These are phyloP conservation scores for Elongisporangium undulatum DNA, from an alignment of 352 stramenopile species.

Conservation along the genomic window DNA sequence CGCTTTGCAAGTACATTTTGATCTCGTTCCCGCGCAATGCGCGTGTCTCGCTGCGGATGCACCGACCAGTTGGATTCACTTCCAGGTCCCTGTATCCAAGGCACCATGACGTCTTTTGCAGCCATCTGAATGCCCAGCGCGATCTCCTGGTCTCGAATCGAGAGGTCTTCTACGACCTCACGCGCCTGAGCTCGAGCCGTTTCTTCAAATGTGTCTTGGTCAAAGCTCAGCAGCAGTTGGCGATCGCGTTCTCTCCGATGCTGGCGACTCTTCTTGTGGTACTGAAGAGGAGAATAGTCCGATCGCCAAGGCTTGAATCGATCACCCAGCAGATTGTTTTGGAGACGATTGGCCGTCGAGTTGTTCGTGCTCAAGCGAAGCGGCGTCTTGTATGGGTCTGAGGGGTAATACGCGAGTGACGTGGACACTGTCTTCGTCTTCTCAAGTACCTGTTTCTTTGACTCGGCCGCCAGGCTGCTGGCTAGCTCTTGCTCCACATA, in stretches of 20 bases:
- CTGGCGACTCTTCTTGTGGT: constrained; percentile 24
- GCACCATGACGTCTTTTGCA: constrained; percentile 41
- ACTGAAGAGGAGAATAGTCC: constrained; percentile 33
- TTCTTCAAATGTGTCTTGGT: constrained; percentile 10
- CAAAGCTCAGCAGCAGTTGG: constrained; percentile 38
- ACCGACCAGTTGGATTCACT: constrained; percentile 20
- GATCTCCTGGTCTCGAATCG: constrained; percentile 37
- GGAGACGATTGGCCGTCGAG: constrained; percentile 30
- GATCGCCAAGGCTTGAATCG: constrained; percentile 42
- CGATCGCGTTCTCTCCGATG: constrained; percentile 33
- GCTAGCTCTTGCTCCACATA: constrained; percentile 46
- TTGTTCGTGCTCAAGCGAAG: constrained; percentile 10
- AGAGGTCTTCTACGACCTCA: constrained; percentile 1
- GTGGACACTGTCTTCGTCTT: not conserved
- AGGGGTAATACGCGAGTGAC: not conserved
- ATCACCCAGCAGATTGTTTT: constrained; percentile 27
- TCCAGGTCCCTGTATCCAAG: constrained; percentile 30
- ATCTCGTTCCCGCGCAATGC: constrained; percentile 20
- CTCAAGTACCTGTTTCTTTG: not conserved
- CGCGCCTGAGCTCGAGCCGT: constrained; percentile 3
- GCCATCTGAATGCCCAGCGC: constrained; percentile 40
- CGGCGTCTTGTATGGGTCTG: not conserved
- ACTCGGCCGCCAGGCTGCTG: not conserved
- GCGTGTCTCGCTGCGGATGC: constrained; percentile 11
- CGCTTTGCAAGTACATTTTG: constrained; percentile 30